A percentile compares a stretch with the other conserved stretches of the same genome.
phyloP scores from a whole-genome alignment of 768 basidiomycete species.

The Auricularia sp. region DNA sequence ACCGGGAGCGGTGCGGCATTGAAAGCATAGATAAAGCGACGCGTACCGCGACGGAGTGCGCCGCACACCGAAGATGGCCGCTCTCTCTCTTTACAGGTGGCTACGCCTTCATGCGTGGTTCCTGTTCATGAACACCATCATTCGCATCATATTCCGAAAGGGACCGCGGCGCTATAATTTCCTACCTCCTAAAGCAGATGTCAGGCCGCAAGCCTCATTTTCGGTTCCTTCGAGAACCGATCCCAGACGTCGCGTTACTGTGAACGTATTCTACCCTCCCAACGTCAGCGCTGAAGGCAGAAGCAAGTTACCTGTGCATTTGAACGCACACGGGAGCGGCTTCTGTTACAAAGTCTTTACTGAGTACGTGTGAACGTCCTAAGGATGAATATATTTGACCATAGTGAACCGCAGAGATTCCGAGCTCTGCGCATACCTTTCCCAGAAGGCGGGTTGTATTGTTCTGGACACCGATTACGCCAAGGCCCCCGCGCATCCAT shows the following conservation, averaged over 20 bases:
- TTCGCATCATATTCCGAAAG: not conserved
- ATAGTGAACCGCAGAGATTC: not conserved
- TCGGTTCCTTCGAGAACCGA: not conserved
- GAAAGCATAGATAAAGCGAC: not conserved
- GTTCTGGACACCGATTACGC: slow-evolving; percentile 8
- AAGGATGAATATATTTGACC: not conserved
- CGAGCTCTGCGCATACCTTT: not conserved
- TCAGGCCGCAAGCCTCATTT: not conserved
- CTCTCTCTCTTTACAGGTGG: not conserved
- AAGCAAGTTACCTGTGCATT: slow-evolving; percentile 2
- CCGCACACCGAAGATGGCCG: not conserved
- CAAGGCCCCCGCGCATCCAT: slow-evolving; percentile 5
- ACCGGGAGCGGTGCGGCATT: not conserved
- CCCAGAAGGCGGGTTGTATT: slow-evolving; percentile 3
- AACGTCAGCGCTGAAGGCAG: not conserved
- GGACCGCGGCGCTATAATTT: not conserved
- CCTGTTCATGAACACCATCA: not conserved
- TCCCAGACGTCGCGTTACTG: slow-evolving; percentile 1
- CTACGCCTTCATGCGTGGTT: not conserved
- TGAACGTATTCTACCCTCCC: slow-evolving; percentile 6
- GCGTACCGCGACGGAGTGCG: no score
- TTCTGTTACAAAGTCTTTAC: not conserved
- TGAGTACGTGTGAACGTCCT: not conserved
- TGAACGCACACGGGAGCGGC: slow-evolving; percentile 7
- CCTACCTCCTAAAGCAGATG: not conserved